Evolutionary conservation across 75 land plant genomes (phyloP), one percentile per base, ranked within the genome.

Genomic region (Pseudotsuga menziesii): DNA sequence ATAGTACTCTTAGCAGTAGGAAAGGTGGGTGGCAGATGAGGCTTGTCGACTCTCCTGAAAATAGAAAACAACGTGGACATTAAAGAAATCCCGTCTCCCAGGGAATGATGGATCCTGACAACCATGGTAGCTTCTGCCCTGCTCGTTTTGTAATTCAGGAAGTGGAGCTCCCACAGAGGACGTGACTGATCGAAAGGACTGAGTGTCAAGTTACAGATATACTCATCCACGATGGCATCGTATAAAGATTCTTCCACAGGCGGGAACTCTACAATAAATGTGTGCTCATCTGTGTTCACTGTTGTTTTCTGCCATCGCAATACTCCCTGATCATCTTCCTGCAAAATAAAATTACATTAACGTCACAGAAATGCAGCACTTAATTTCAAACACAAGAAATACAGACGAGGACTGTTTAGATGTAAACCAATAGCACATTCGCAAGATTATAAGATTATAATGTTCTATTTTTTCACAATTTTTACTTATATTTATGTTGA

Each of bases 71-170:
- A 67, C 5, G 81, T 66, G 16, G 85, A 86, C 91, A 91, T 91
- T 3, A 91, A 77, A 26, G 93, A 89, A 26, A 78, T 89, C 16
- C 94, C 94, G 77, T 91, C 94, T 8, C 94, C 94, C 12, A 91
- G 41, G 13, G 91, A 75, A 81, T 91, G 94, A 70, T 91, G 91
- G 52, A 89, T 81, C 32, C 80, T 87, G 67, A 89, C 61, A 20
- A 91, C 67, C 1, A 81, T 22, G 35, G 48, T 59, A 1, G 82
- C 84, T 19, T 57, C 77, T 29, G 89, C 89, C 32, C 73, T 63
- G 17, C 80, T 82, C 22, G 85, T 83, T 5, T 80, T 81, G 60
- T 82, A 83, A 29, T 83, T 89, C 41, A 89, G 29, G 2, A 89
- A 11, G 67, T 89, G 94, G 69, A 85, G 36, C 58, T 89, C 86